Conservation (phyloP, 2,329 filamentous ascomycete genomes). For the Sporothrix brasiliensis region DNA sequence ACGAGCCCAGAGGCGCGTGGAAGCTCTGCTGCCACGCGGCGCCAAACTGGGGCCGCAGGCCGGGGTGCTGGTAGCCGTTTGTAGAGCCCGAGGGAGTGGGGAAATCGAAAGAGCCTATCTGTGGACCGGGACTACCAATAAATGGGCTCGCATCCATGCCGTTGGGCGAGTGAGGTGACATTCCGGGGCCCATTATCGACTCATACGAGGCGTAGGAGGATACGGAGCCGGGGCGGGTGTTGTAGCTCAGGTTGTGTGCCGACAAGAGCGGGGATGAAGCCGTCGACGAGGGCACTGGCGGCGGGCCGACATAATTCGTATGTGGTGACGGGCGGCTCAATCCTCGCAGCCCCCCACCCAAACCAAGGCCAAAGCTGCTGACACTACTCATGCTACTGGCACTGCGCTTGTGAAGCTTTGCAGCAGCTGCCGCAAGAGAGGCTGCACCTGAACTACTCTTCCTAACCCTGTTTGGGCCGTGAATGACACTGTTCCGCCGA, state of each 20-base stretch:
- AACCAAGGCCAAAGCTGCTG: slow-evolving; percentile 37
- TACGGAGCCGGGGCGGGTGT: slow-evolving; percentile 34
- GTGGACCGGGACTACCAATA: slow-evolving; percentile 36
- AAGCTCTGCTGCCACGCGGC: slow-evolving; percentile 37
- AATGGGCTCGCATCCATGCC: slow-evolving; percentile 36
- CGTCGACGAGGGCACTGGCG: slow-evolving; percentile 35
- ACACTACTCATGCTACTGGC: slow-evolving; percentile 35
- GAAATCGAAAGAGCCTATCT: slow-evolving; percentile 36
- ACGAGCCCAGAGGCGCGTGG: slow-evolving; percentile 34
- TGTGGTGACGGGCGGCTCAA: slow-evolving; percentile 37
- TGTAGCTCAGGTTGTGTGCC: slow-evolving; percentile 30
- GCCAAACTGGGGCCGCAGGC: slow-evolving; percentile 37
- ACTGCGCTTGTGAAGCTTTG: slow-evolving; percentile 35
- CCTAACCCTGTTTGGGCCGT: slow-evolving; percentile 20
- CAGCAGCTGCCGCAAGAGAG: slow-evolving; percentile 30
- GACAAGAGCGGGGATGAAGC: slow-evolving; percentile 36
- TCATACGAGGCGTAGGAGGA: slow-evolving; percentile 38
- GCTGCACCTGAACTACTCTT: slow-evolving; percentile 31
- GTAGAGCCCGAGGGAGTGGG: slow-evolving; percentile 6
- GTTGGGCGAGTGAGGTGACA: slow-evolving; percentile 36
- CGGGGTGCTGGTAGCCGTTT: slow-evolving; percentile 34
- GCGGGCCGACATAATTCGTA: slow-evolving; percentile 38
- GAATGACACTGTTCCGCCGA: slow-evolving; percentile 36
- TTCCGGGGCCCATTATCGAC: slow-evolving; percentile 34
- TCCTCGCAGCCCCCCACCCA: slow-evolving; percentile 36